Percentiles rank a stretch among this genome's conserved stretches.
Evolutionary conservation across 2,329 filamentous ascomycete genomes (phyloP).

Genomic region (Fusarium pilosicola): DNA sequence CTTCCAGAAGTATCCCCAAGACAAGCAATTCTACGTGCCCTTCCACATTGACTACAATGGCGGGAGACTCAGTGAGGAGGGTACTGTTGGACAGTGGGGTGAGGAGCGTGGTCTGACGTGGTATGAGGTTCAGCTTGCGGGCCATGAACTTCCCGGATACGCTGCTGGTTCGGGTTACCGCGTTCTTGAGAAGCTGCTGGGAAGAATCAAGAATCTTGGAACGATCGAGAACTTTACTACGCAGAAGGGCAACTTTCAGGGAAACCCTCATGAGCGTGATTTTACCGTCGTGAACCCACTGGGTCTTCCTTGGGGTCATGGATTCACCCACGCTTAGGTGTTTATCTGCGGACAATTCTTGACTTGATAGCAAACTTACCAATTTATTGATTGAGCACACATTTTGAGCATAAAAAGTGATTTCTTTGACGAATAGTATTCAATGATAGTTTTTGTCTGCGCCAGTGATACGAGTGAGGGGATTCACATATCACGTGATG

Average conservation of each 20-base stretch:
- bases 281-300: not conserved
- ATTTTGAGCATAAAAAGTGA: not conserved
- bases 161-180: slow-evolving; percentile 44
- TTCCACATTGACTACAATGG: slow-evolving; percentile 58
- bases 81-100: slow-evolving; percentile 74
- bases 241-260: slow-evolving; percentile 35
- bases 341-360: too few relatives aligned
- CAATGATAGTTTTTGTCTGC: accelerated
- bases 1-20: slow-evolving; percentile 62
- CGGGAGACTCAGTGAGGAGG: slow-evolving; percentile 65
- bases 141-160: slow-evolving; percentile 60
- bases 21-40: slow-evolving; percentile 74
- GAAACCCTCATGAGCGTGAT: not conserved
- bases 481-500: not conserved
- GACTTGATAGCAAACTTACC: not conserved
- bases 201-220: slow-evolving; percentile 38
- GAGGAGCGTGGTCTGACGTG: slow-evolving; percentile 81
- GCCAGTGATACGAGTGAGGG: not conserved
- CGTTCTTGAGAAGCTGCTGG: slow-evolving; percentile 43
- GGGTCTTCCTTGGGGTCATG: not conserved
- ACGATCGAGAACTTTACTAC: slow-evolving; percentile 38
- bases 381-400: accelerated
- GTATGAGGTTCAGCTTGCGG: slow-evolving; percentile 70
- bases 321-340: not conserved
- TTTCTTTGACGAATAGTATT: too few relatives aligned